Evolutionary conservation across 257 asterid genomes (phyloP).

Genomic region (Solanum virginianum): DNA sequence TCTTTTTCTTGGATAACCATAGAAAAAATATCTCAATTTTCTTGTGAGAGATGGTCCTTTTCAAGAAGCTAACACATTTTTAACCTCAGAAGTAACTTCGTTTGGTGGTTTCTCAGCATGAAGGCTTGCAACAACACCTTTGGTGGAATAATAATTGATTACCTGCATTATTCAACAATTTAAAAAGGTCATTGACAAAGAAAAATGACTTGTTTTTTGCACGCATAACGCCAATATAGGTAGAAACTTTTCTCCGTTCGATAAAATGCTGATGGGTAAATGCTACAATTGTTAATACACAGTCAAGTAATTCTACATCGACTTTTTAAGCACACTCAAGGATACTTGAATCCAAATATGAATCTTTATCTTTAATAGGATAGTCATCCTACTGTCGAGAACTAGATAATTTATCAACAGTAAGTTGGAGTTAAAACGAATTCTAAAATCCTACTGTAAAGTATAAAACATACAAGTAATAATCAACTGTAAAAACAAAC

Average conservation of each 20-base stretch:
- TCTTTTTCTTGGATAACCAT: background rate
- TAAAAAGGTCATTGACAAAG: background rate
- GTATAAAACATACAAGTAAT: background rate
- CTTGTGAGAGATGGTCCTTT: background rate
- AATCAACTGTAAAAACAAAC: constrained; percentile 18
- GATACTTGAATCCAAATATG: background rate
- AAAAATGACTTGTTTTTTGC: background rate
- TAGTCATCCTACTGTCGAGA: background rate
- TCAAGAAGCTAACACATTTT: constrained; percentile 45
- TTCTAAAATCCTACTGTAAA: no score
- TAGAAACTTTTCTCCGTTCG: background rate
- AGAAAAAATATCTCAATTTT: background rate
- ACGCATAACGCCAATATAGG: background rate
- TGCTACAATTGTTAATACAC: background rate
- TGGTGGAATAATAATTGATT: constrained; percentile 41
- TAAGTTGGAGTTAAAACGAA: no score
- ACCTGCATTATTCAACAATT: constrained; percentile 28
- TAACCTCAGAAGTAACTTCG: constrained; percentile 53
- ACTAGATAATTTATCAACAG: background rate
- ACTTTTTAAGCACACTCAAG: background rate
- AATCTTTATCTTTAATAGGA: background rate
- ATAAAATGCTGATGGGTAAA: background rate
- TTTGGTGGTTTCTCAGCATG: constrained; percentile 66
- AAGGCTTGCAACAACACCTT: constrained; percentile 51
- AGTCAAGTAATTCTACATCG: background rate